These are phyloP conservation scores for Ajuga reptans DNA, from an alignment of 305 asterid genomes.

Conservation along the genomic window DNA sequence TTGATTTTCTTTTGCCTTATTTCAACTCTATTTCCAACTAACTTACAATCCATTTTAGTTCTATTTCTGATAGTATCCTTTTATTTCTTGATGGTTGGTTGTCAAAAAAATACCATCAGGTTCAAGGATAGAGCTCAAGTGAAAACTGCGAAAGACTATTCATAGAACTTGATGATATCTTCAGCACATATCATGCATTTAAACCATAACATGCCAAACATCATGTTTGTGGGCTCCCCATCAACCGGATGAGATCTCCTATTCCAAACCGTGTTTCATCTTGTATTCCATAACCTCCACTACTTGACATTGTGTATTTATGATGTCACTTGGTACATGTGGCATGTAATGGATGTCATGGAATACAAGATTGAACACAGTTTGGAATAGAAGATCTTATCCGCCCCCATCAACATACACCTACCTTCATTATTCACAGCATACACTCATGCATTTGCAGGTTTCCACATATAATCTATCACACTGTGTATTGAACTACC, in stretches of 20 bases:
- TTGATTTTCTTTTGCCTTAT: background rate
- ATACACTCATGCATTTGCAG: constrained; percentile 2
- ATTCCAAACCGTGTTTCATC: too few relatives aligned
- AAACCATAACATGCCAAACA: constrained; percentile 1
- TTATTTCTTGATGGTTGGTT: background rate
- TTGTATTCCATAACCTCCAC: too few relatives aligned
- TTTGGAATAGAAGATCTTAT: too few relatives aligned
- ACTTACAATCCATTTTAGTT: background rate
- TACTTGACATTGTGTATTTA: too few relatives aligned
- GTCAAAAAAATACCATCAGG: background rate
- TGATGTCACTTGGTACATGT: too few relatives aligned
- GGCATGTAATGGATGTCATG: too few relatives aligned
- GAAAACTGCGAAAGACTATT: background rate
- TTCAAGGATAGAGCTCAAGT: background rate
- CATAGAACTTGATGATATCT: constrained; percentile 13
- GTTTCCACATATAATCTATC: background rate
- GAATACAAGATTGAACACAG: too few relatives aligned
- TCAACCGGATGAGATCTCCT: too few relatives aligned
- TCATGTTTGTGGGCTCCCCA: background rate
- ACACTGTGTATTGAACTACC: background rate
- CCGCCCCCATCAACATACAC: background rate
- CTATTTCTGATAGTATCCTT: background rate
- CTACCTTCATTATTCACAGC: constrained; percentile 1
- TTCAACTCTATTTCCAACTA: constrained; percentile 5
- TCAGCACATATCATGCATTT: background rate